phyloP scores from a whole-genome alignment of 768 basidiomycete species.

The Suillus americanus region DNA sequence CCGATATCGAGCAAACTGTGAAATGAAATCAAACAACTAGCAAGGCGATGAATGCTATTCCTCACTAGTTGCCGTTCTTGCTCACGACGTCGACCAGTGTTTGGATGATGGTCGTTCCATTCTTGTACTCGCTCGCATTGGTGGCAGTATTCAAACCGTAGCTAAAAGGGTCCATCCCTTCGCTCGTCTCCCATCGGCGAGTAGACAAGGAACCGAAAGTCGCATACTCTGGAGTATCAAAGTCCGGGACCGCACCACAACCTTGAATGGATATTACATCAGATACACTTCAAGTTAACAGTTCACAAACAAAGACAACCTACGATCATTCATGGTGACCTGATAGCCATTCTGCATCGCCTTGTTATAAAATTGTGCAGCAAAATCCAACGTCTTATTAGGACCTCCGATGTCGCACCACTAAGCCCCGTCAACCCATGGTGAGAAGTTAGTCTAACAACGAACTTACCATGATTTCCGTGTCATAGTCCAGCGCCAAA shows the following conservation, averaged over 20 bases:
- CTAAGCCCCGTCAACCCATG: slow-evolving; percentile 24
- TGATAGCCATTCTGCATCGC: slow-evolving; percentile 42
- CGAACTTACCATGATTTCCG: slow-evolving; percentile 51
- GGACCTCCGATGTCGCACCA: slow-evolving; percentile 62
- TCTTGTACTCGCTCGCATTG: slow-evolving; percentile 44
- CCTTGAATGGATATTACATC: slow-evolving; percentile 26
- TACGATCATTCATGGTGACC: slow-evolving; percentile 46
- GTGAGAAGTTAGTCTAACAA: background rate
- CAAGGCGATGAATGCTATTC: background rate
- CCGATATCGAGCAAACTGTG: slow-evolving; percentile 51
- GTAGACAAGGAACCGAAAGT: slow-evolving; percentile 47
- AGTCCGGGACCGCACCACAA: slow-evolving; percentile 50
- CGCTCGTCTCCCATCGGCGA: slow-evolving; percentile 55
- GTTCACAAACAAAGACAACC: slow-evolving; percentile 11
- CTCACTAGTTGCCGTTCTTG: slow-evolving; percentile 64
- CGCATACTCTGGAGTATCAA: slow-evolving; percentile 56
- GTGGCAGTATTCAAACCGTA: slow-evolving; percentile 50
- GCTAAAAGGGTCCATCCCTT: slow-evolving; percentile 56
- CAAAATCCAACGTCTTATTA: slow-evolving; percentile 45
- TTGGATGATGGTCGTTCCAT: slow-evolving; percentile 47
- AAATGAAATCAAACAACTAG: background rate
- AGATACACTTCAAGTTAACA: background rate
- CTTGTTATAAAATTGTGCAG: slow-evolving; percentile 45
- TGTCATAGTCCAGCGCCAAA: slow-evolving; percentile 45
- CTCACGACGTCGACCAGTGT: slow-evolving; percentile 57